These are phyloP conservation scores for Aspergillus sclerotialis DNA, from an alignment of 2,329 filamentous ascomycete species.

Conservation along the genomic window DNA sequence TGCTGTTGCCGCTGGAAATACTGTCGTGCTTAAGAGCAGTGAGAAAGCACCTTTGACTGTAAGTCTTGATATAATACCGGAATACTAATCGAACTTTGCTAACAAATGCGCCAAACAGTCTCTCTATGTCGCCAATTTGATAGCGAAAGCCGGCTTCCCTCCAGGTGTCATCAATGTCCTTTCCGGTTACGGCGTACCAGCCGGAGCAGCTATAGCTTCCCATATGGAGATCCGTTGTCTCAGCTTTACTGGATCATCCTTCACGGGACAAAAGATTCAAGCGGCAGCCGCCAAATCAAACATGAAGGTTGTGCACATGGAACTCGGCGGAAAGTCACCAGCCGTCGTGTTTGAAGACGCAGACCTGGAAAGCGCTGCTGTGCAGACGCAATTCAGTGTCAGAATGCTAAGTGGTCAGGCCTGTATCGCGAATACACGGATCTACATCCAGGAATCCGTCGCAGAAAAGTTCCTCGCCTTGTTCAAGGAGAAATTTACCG, in stretches of 20 bases:
- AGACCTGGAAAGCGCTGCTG: conserved; percentile 40
- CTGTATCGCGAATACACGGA: conserved; percentile 56
- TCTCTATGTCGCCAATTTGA: conserved; percentile 28
- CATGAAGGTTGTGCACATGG: conserved; percentile 27
- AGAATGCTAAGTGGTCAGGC: conserved; percentile 52
- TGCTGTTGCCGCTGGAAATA: conserved; percentile 55
- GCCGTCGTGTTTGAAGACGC: conserved; percentile 30
- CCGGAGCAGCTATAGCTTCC: conserved; percentile 41
- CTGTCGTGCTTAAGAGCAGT: conserved; percentile 55
- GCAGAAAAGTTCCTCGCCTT: conserved; percentile 73
- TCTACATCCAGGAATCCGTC: conserved; percentile 78
- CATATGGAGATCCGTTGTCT: conserved; percentile 57
- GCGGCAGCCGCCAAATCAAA: conserved; percentile 27
- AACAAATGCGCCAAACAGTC: conserved; percentile 15
- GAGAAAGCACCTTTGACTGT: conserved; percentile 57
- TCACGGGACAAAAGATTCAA: conserved; percentile 49
- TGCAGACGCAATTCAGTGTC: conserved; percentile 42
- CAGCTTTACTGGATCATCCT: conserved; percentile 54
- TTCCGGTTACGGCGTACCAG: conserved; percentile 56
- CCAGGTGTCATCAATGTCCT: conserved; percentile 45
- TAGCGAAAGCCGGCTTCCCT: conserved; percentile 37
- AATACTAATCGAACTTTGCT: not conserved
- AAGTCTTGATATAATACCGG: conserved; percentile 9
- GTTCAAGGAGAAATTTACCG: conserved; percentile 66
- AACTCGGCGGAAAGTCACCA: conserved; percentile 31